Conservation (phyloP, 164 flowering plant species). For the Liquidambar formosana region DNA sequence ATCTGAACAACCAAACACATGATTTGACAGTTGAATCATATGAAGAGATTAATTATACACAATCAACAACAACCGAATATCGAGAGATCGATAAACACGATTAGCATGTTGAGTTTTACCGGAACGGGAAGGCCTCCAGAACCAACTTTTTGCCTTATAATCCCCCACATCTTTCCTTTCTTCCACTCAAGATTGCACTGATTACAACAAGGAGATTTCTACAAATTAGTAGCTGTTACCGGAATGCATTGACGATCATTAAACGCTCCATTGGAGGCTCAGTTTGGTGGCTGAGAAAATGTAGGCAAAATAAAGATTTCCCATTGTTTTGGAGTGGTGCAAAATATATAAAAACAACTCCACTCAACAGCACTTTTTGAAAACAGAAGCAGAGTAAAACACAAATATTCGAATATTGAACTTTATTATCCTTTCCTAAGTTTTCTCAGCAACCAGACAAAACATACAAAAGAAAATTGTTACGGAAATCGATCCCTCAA, state of each 20-base stretch:
- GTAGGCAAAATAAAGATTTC: no score
- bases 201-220: neutral
- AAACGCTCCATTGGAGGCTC: no score
- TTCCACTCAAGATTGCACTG: neutral
- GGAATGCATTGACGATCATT: neutral
- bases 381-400: neutral
- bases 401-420: no score
- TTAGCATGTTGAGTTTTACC: neutral
- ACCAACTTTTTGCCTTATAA: slow-evolving; percentile 26
- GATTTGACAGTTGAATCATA: neutral
- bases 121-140: slow-evolving; percentile 13
- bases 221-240: neutral
- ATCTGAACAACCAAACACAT: neutral
- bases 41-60: neutral
- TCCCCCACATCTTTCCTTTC: slow-evolving; percentile 28
- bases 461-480: neutral
- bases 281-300: no score
- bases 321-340: no score
- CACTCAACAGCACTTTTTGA: no score
- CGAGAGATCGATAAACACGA: neutral
- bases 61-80: neutral
- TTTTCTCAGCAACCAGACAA: neutral
- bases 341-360: no score
- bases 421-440: neutral
- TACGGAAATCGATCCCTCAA: neutral